Base-by-base conservation (phyloP, 257 asterid species). In the Jacaranda mimosifolia region DNA sequence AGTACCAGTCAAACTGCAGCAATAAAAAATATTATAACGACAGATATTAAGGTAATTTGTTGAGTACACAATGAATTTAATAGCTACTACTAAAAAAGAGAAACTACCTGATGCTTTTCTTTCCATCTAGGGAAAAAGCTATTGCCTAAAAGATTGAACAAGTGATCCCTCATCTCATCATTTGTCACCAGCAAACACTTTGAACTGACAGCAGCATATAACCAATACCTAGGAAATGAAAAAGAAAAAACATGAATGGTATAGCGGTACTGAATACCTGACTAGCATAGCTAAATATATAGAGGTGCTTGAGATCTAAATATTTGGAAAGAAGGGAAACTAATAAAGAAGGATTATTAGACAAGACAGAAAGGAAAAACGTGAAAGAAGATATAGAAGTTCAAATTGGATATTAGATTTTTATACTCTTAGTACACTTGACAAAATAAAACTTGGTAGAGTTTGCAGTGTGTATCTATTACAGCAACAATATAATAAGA, bases 141-240 rank as follows among this genome's bases (percentile, higher is more conserved):
- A 64, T 89, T 87, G 77, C 99, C 99, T 73, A 96, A 63, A 63
- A 96, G 91, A 79, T 90, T 88, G 88, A 96, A 96, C 79, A 96
- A 82, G 87, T 96, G 99, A 83, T 93, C 99, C 80, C 99, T 90
- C 99, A 96, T 93, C 89, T 96, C 99, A 84, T 96, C 99, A 60
- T 93, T 96, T 10, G 98, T 93, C 85, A 93, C 92, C 86, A 96
- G 86, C 90, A 93, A 84, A 82, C 97, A 88, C 84, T 88, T 91
- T 32, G 88, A 89, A 74, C 92, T 90, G 4, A 96, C 98, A 72
- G 99, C 99, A 67, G 99, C 99, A 86, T 91, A 96, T 73, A 96
- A 80, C 97, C 99, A 96, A 79, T 96, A 96, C 99, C 98, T 93
- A 73, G 35, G 57, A 82, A 77, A 59, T 74, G 19, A 40, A 32